Conservation (phyloP, 78 protist genomes). For the Dictyostelium brefeldianum region DNA sequence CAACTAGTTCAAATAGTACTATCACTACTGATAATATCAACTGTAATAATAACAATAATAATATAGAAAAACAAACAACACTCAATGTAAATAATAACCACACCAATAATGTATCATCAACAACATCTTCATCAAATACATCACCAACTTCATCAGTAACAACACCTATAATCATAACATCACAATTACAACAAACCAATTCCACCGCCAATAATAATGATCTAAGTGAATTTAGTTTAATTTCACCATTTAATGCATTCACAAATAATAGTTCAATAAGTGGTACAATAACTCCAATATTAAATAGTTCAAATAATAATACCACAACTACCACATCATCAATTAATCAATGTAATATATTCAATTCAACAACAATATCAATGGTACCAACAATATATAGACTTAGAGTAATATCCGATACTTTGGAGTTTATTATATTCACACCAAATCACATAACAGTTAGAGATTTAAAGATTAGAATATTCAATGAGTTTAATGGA, state of each 20-base stretch:
- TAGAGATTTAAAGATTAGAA: slow-evolving; percentile 4
- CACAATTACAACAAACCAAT: background rate
- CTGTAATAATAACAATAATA: background rate
- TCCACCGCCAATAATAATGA: background rate
- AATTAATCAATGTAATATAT: background rate
- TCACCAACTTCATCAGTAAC: background rate
- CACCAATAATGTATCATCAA: background rate
- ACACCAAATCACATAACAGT: background rate
- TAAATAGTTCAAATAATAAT: background rate
- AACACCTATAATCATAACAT: background rate
- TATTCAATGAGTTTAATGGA: slow-evolving; percentile 19
- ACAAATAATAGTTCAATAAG: background rate
- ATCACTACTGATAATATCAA: background rate
- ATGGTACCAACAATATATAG: background rate
- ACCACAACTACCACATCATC: background rate
- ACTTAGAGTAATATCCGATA: slow-evolving; percentile 20
- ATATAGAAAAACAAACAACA: background rate
- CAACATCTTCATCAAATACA: background rate
- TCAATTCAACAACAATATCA: background rate
- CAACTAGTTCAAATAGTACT: slow-evolving; percentile 3
- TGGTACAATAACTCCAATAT: background rate
- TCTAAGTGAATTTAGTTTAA: background rate
- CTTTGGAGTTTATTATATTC: background rate
- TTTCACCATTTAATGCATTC: slow-evolving; percentile 8
- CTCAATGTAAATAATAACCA: background rate